Base-by-base conservation (phyloP, 306 rosid genomes). In the Prunus mira region DNA sequence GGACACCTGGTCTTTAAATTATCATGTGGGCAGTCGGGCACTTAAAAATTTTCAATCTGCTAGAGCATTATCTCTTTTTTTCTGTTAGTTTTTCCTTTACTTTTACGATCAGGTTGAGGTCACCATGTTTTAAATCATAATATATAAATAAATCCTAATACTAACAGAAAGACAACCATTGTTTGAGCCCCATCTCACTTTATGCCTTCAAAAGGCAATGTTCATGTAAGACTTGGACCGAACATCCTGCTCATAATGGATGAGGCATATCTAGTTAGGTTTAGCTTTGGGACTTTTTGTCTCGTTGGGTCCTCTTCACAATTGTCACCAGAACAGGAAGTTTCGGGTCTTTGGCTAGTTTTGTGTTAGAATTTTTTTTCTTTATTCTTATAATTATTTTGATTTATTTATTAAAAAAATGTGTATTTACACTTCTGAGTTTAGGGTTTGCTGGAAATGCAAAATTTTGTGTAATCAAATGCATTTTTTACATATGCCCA, bases 401-500 rank as follows among this genome's bases (percentile, higher is more conserved):
- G 6, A 17, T 24, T 43, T 50, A 12, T 27, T 46, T 60, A 45
- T 34, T 51, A 47, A 52, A 49, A 24, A 24, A 51, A 52, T 52
- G 28, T 6, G 12, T 28, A 51, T 9, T 57, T 58, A 46, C 22
- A 68, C 41, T 69, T 61, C 18, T 15, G 22, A 10, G 72, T 13
- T 34, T 34, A 74, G 65, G 24, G 5, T 27, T 61, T 66, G 27
- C 27, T 66, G 38, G 11, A 5, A 20, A 6, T 67, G 38, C 57
- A 66, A 56, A 73, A 77, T 50, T 66, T 68, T 38, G 25, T 49
- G 81, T 91, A 79, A 81, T 66, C 78, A 74, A 43, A 57, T 63
- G 51, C 28, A 54, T 74, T 19, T 75, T 32, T 76, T 65, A 61
- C 17, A 67, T 50, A 54, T 79, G 72, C 69, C 47, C 93, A 93